Evolutionary conservation across 2,329 filamentous ascomycete genomes (phyloP).

Genomic region (Cladosporium sphaerospermum): DNA sequence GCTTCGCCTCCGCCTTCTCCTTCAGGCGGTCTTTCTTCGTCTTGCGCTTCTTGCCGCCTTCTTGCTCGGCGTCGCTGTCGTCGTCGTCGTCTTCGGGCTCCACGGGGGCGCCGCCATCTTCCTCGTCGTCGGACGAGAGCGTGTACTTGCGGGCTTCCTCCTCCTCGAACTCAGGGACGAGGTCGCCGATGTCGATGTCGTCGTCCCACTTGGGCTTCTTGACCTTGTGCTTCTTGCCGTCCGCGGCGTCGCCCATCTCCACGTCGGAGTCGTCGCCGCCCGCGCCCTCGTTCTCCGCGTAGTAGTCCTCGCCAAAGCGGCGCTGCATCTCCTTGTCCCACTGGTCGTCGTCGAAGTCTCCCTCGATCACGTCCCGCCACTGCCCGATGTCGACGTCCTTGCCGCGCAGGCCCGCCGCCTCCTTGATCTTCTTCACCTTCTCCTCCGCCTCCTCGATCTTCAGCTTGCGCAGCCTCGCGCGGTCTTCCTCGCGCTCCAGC

Average conservation of each 20-base stretch:
- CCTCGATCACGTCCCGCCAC: constrained; percentile 78
- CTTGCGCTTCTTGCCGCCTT: constrained; percentile 32
- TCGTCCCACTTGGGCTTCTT: constrained; percentile 94
- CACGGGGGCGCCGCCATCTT: constrained; percentile 30
- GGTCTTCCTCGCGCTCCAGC: constrained; percentile 68
- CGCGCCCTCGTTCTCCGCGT: constrained; percentile 56
- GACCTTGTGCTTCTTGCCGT: constrained; percentile 51
- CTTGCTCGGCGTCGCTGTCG: constrained; percentile 31
- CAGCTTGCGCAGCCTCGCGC: constrained; percentile 74
- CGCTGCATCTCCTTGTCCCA: constrained; percentile 90
- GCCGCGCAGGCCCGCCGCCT: constrained; percentile 72
- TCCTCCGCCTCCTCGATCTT: constrained; percentile 86
- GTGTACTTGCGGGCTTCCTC: constrained; percentile 48
- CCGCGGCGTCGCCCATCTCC: constrained; percentile 34
- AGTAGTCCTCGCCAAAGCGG: constrained; percentile 86
- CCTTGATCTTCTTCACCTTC: constrained; percentile 81
- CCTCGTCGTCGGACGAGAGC: constrained; percentile 47
- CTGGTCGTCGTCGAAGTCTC: constrained; percentile 77
- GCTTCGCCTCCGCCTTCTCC: constrained; percentile 53
- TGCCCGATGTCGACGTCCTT: constrained; percentile 62
- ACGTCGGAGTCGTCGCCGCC: constrained; percentile 35
- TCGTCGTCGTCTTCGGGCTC: constrained; percentile 32
- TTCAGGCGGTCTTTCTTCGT: constrained; percentile 41
- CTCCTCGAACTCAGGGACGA: constrained; percentile 80
- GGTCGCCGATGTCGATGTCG: constrained; percentile 93